Evolutionary conservation across 2,329 filamentous ascomycete genomes (phyloP), one percentile per base, ranked within the genome.

Genomic region (Aspergillus pseudoglaucus): DNA sequence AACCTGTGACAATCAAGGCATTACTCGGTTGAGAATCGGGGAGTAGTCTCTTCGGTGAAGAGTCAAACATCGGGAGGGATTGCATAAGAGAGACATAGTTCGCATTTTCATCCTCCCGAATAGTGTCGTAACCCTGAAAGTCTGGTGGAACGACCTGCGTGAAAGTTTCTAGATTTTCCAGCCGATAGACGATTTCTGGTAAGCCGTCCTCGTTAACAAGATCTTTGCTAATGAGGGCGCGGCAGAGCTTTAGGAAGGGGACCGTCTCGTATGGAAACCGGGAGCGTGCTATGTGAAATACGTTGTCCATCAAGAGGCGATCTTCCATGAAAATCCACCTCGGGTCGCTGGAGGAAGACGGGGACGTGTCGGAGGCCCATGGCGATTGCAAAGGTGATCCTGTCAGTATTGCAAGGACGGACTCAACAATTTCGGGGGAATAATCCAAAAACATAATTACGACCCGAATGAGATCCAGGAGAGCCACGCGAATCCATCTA

Each of bases 211-310:
- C 66, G 42, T 69, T 69, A 18, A 73, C 62, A 25, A 70, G 60
- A 32, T 72, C 66, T 18, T 68, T 72, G 49, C 69, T 68, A 6
- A 78, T 79, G 14, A 95, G 70, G 35, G 79, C 80, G 47, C 82
- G 83, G 61, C 83, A 85, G 35, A 94, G 72, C 46, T 79, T 81
- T 51, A 94, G 70, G 58, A 95, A 88, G 0, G 90, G 89, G 2
- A 83, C 68, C 42, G 88, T 84, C 68, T 96, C 91, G 65, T 88
- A 91, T 0, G 91, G 91, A 62, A 90, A 96, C 47, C 91, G 83
- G 51, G 81, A 79, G 39, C 85, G 78, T 6, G 90, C 83, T 62
- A 87, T 80, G 44, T 80, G 74, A 27, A 95, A 81, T 52, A 86
- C 67, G 15, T 68, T 65, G 23, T 72, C 75, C 60, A 85, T 75